Evolutionary conservation across 768 basidiomycete species (phyloP).

Genomic region (Boletus rubroflammeus): DNA sequence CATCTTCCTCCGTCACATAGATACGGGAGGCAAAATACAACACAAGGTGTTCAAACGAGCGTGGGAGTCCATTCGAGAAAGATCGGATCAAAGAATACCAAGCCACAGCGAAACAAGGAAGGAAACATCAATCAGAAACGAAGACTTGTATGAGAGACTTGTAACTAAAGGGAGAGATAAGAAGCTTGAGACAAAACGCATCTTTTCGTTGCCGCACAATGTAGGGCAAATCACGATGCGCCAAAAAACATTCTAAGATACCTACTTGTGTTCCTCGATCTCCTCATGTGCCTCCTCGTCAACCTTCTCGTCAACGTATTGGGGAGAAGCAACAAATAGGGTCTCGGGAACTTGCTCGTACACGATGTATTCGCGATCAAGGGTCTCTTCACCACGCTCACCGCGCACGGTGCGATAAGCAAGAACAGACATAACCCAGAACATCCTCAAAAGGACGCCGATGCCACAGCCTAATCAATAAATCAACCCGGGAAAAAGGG

Average conservation of each 20-base stretch:
- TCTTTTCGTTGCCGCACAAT: not conserved
- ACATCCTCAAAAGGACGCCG: constrained; percentile 77
- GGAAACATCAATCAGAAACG: constrained; percentile 4
- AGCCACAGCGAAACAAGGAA: constrained; percentile 1
- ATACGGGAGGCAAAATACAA: constrained; percentile 14
- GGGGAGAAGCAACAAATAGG: constrained; percentile 49
- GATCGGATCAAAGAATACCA: not conserved
- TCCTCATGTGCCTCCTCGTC: constrained; percentile 14
- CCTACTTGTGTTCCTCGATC: constrained; percentile 18
- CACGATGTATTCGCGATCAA: constrained; percentile 38
- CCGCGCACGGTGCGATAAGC: constrained; percentile 53
- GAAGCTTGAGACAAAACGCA: not conserved
- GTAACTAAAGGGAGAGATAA: constrained; percentile 6
- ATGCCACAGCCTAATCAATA: constrained; percentile 65
- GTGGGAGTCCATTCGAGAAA: constrained; percentile 15
- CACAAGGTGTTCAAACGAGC: constrained; percentile 18
- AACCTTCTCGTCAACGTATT: constrained; percentile 58
- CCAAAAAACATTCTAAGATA: not conserved
- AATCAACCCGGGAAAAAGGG: not conserved
- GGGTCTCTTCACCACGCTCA: constrained; percentile 39
- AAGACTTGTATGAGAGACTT: not conserved
- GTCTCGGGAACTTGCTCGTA: constrained; percentile 49
- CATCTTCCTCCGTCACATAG: not conserved
- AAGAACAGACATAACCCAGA: constrained; percentile 69
- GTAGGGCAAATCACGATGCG: not conserved